Evolutionary conservation across 2,329 filamentous ascomycete genomes (phyloP).

Genomic region (Hortaea werneckii): DNA sequence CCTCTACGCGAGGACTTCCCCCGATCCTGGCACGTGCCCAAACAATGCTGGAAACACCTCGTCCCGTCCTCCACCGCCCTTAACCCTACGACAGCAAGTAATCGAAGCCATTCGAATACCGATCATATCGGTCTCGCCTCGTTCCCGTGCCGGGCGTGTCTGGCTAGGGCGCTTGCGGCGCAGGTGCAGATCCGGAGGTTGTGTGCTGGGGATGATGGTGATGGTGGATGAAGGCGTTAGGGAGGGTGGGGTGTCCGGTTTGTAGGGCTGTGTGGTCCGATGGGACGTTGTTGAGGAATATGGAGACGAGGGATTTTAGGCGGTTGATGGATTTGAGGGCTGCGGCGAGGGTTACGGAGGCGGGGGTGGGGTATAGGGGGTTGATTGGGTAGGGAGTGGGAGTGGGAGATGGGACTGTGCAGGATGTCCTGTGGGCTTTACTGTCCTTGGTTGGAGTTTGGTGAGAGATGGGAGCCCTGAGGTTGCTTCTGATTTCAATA

Average conservation of each 20-base stretch:
- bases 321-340: not conserved
- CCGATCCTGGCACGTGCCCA: not conserved
- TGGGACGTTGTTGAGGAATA: not conserved
- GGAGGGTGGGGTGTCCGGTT: not conserved
- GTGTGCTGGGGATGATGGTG: not conserved
- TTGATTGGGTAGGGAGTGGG: too few relatives aligned
- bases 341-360: not conserved
- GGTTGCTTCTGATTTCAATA: too few relatives aligned
- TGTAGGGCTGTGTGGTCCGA: not conserved
- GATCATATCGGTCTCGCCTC: not conserved
- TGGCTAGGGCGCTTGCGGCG: not conserved
- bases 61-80: not conserved
- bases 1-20: not conserved
- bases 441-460: too few relatives aligned
- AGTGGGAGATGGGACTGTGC: too few relatives aligned
- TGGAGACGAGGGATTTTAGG: not conserved
- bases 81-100: not conserved
- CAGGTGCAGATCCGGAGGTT: not conserved
- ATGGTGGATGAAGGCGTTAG: not conserved
- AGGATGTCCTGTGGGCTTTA: too few relatives aligned
- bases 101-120: not conserved
- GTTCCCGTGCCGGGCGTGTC: not conserved
- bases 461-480: too few relatives aligned
- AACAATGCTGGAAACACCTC: not conserved
- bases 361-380: not conserved